Base-by-base conservation (phyloP, 1,284 basidiomycete species). In the Somion occarium region DNA sequence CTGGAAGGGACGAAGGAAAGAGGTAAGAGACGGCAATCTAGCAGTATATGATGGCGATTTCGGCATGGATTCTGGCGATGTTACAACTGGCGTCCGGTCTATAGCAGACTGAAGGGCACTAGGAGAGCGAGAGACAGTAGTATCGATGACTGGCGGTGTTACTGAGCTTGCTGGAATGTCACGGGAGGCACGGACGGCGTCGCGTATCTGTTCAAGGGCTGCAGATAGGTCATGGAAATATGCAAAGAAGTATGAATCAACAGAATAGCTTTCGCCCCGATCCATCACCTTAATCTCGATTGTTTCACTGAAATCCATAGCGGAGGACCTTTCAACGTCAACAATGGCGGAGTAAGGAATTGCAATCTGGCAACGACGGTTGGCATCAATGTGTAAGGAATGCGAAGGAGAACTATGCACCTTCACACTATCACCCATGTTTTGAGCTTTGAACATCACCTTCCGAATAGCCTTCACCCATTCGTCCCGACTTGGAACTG, bases 391-490 rank as follows among this genome's bases (percentile, higher is more conserved):
- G 24, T 26, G 45, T n/a, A 25, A 23, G 19, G 13, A 42, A 7
- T 23, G 12, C 30, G 38, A 37, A 37, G 19, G 47, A 27, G 23
- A 30, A 15, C 2, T 3, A 63, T 68, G 38, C 55, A 88, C 89
- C 78, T 96, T 95, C 56, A 98, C 91, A 59, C 83, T 91, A 59
- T 98, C 93, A 0, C 95, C 95, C 75, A 89, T 88, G 64, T 98
- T 97, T 73, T 98, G 95, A 3, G 88, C 88, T 63, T 93, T 93
- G 72, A 98, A 93, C 53, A 97, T 93, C 27, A 89, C 88, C 68
- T 91, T 95, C 52, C 86, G 82, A 52, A 99, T 85, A 2, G 90
- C 85, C 64, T 94, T 93, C 37, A 98, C 85, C 96, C 96, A 99
- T 69, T 94, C 90, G 43, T 93, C 86, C 39, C 91, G 79, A 64